These are phyloP conservation scores for Urostyla sp. DNA, from an alignment of 73 alveolate species.

Conservation along the genomic window DNA sequence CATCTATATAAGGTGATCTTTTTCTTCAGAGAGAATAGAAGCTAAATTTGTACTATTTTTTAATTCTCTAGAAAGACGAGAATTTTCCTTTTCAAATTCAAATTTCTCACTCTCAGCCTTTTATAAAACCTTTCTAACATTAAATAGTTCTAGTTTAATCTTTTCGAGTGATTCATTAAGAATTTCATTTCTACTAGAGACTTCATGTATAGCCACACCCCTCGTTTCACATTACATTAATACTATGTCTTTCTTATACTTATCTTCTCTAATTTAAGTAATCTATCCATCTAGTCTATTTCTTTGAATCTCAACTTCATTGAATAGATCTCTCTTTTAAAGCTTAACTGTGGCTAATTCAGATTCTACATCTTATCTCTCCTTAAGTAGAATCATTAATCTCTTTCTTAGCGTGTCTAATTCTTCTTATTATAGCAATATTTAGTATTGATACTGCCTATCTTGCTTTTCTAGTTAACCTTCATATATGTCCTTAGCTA, in stretches of 20 bases:
- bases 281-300: constrained; percentile 13
- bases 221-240: constrained; percentile 14
- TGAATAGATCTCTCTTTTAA: constrained; percentile 26
- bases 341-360: constrained; percentile 1
- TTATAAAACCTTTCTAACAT: background rate
- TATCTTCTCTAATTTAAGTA: background rate
- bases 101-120: constrained; percentile 35
- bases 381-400: constrained; percentile 17
- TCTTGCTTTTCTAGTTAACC: background rate
- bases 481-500: constrained; percentile 36
- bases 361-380: background rate
- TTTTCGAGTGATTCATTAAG: constrained; percentile 31
- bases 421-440: background rate
- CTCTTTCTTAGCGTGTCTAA: background rate
- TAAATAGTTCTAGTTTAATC: constrained; percentile 10
- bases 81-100: constrained; percentile 36
- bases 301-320: constrained; percentile 8
- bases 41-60: background rate
- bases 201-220: constrained; percentile 34
- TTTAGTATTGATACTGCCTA: constrained; percentile 7
- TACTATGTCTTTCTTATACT: constrained; percentile 10
- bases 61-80: background rate
- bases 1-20: constrained; percentile 39
- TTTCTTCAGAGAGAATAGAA: background rate
- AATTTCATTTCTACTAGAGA: constrained; percentile 23